Evolutionary conservation across 495 filamentous ascomycete genomes (phyloP).

Genomic region (Daldinia grandis): DNA sequence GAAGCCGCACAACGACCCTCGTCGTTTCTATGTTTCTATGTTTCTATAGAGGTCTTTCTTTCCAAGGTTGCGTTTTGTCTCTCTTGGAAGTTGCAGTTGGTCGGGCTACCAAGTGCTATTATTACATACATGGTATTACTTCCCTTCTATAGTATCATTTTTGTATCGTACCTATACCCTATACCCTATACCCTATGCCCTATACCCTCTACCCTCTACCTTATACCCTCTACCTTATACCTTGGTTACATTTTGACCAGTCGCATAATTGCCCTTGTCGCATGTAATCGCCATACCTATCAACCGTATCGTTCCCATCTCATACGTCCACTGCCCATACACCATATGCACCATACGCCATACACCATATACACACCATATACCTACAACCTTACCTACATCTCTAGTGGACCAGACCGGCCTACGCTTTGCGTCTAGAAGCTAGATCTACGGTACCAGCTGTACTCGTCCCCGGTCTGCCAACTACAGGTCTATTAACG

Average conservation of each 20-base stretch:
- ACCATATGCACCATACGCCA: slow-evolving; percentile 14
- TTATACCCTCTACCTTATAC: neutral
- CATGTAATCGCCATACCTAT: slow-evolving; percentile 1
- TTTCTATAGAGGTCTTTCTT: slow-evolving; percentile 15
- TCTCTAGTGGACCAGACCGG: slow-evolving; percentile 26
- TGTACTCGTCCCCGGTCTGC: slow-evolving; percentile 20
- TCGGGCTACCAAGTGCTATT: too few species aligned
- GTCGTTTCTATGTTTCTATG: slow-evolving; percentile 5
- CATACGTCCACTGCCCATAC: slow-evolving; percentile 15
- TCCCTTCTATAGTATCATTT: neutral
- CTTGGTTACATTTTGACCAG: slow-evolving; percentile 1
- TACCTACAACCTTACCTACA: slow-evolving; percentile 15
- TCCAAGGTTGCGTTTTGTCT: neutral
- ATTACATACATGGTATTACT: too few species aligned
- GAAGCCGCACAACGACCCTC: slow-evolving; percentile 39
- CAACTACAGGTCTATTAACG: slow-evolving; percentile 2
- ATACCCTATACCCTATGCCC: neutral
- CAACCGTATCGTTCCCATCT: slow-evolving; percentile 1
- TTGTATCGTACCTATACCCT: neutral
- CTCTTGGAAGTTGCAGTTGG: neutral
- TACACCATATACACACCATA: slow-evolving; percentile 11
- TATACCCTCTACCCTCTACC: neutral
- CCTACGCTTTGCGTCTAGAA: neutral
- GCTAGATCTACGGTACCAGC: slow-evolving; percentile 36
- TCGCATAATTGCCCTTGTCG: slow-evolving; percentile 26